Evolutionary conservation across 805 yeast species (phyloP), one percentile per base, ranked within the genome.

Genomic region (Candida xiaguanensis): DNA sequence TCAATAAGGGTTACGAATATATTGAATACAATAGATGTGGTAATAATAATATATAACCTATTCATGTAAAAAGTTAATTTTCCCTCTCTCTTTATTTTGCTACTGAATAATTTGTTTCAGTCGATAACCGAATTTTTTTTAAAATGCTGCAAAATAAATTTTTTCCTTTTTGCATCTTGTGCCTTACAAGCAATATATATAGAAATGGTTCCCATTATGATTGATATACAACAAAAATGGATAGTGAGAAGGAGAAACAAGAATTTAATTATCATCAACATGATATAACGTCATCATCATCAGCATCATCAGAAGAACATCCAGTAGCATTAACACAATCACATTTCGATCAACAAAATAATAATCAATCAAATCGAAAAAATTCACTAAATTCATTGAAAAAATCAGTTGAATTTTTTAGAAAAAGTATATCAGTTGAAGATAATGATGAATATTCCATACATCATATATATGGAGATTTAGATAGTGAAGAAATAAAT

Each of bases 381-480:
- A 41, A 46, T 4, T 53, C 59, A 2, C 28, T 38, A 4, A 23
- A 40, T 4, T 51, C 58, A 2, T 29, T 39, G 3, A 38, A 38
- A 20, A 36, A 40, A 22, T 48, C 58, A 3, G 34, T 55, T 11
- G 61, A 56, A 13, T 34, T 35, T 8, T 36, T 55, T 20, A 33
- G 52, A 28, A 47, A 45, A 31, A 41, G 50, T 13, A 18, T 49
- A 5, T 31, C 23, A 18, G 36, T 27, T 11, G 33, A 39, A 22
- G 15, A 17, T 17, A 28, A 28, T 15, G 34, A 33, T 16, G 39
- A 50, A 23, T 53, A 42, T 36, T 46, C 63, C 2, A 58, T 55
- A 5, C 50, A 53, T 22, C 62, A 58, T 17, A 61, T 63, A n/a
- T 61, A 54, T 41, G 66, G 68, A 4, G 61, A 53, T 40, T 43